Base-by-base conservation (phyloP, 2,329 filamentous ascomycete genomes). In the Chlorencoelia australis region DNA sequence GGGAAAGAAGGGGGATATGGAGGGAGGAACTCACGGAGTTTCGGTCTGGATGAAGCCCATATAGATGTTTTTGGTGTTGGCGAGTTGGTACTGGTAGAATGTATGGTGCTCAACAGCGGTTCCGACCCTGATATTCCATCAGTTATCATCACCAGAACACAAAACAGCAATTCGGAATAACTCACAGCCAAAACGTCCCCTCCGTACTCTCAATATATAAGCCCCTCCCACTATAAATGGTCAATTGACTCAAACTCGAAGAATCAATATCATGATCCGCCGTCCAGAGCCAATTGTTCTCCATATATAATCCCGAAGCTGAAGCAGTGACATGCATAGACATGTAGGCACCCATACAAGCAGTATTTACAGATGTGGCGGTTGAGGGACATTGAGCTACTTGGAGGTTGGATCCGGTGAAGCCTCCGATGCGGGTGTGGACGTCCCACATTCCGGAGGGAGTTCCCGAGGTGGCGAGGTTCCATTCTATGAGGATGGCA, bases 401-500 rank as follows among this genome's bases (percentile, higher is more conserved):
- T 20, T 47, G 41, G 8, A 50, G 30, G 7, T 49, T 33, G n/a
- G 44, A 44, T 5, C 44, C 46, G 5, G 57, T 55, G 35, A 68
- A 69, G 4, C 69, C 69, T 16, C 63, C 57, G 22, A 58, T 45
- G 4, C 53, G 47, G 15, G 51, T 45, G 28, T 58, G 55, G 5
- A 51, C 48, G 36, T 52, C 69, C 70, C 71, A 75, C 46, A 78
- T 63, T 3, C 66, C 72, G 0, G 47, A 37, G 48, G 53, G 30
- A 36, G 82, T 83, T 5, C 60, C 58, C 6, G 62, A 64, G 4
- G 59, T 58, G 10, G 55, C 61, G 2, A 81, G 58, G 51, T 83
- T 83, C 67, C 73, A 82, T 47, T 83, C 64, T 65, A 82, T 68
- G 5, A 83, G 58, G 3, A 79, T 65, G 1, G 76, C 78, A 46